Evolutionary conservation across 768 basidiomycete species (phyloP).

Genomic region (Podaxis sp.): DNA sequence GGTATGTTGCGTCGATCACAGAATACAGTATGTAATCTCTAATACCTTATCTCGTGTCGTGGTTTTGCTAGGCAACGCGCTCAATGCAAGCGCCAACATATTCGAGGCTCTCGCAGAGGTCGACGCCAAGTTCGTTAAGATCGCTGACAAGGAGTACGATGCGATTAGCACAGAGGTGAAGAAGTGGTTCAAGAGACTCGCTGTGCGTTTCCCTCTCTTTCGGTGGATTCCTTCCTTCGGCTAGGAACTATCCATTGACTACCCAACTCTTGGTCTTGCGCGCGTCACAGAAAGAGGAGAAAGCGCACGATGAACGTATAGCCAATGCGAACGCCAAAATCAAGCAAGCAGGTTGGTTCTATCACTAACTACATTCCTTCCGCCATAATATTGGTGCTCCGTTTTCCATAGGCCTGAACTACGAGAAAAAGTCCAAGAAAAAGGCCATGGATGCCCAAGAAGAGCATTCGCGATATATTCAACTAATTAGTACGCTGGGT

Average conservation of each 20-base stretch:
- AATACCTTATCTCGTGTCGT: slow-evolving; percentile 16
- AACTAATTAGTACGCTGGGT: slow-evolving; percentile 66
- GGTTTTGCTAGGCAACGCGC: slow-evolving; percentile 56
- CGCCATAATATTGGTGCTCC: background rate
- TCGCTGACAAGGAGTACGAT: slow-evolving; percentile 74
- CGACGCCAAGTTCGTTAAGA: slow-evolving; percentile 72
- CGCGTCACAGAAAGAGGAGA: slow-evolving; percentile 70
- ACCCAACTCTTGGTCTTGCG: background rate
- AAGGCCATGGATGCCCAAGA: slow-evolving; percentile 64
- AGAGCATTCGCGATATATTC: slow-evolving; percentile 78
- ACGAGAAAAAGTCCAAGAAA: slow-evolving; percentile 82
- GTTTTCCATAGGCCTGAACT: slow-evolving; percentile 52
- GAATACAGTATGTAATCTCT: background rate
- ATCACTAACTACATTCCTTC: background rate
- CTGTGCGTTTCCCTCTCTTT: slow-evolving; percentile 44
- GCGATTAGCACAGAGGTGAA: slow-evolving; percentile 64
- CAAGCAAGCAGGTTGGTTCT: slow-evolving; percentile 65
- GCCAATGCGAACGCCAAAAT: slow-evolving; percentile 66
- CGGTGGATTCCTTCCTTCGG: background rate
- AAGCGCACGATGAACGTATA: slow-evolving; percentile 71
- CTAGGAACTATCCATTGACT: background rate
- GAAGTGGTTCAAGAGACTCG: slow-evolving; percentile 86
- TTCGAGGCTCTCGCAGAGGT: slow-evolving; percentile 73
- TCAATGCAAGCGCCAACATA: slow-evolving; percentile 60
- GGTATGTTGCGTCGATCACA: slow-evolving; percentile 40